phyloP scores from a whole-genome alignment of 2,329 filamentous ascomycete species.

The Neofusicoccum laricinum region DNA sequence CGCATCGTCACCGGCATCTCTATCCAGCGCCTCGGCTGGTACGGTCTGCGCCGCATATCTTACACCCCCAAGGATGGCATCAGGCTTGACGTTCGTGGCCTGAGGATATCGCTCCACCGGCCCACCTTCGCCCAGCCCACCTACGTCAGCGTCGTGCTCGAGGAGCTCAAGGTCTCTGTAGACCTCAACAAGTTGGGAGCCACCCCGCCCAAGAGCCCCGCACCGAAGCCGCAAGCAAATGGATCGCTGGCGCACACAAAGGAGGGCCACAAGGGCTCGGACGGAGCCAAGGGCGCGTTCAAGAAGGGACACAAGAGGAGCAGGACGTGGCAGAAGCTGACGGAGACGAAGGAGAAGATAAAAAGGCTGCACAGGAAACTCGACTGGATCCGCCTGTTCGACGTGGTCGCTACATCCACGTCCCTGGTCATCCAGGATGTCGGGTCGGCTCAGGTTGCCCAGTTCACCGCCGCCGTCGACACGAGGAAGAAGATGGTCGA shows the following conservation, averaged over 20 bases:
- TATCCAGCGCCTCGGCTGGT: slow-evolving; percentile 91
- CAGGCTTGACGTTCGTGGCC: slow-evolving; percentile 81
- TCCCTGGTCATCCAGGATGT: slow-evolving; percentile 75
- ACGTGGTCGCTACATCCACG: slow-evolving; percentile 80
- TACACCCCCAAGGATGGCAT: slow-evolving; percentile 88
- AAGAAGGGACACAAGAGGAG: slow-evolving; percentile 46
- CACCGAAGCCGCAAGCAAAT: not conserved
- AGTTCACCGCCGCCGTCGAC: slow-evolving; percentile 81
- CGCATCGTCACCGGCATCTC: slow-evolving; percentile 92
- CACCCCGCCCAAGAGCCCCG: slow-evolving; percentile 23
- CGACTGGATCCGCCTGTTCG: slow-evolving; percentile 83
- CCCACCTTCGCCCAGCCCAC: slow-evolving; percentile 97
- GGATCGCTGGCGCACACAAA: not conserved
- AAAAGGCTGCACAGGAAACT: slow-evolving; percentile 85
- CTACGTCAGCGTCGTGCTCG: slow-evolving; percentile 87
- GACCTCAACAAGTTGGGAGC: slow-evolving; percentile 65
- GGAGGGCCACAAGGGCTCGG: slow-evolving; percentile 25
- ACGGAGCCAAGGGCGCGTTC: slow-evolving; percentile 28
- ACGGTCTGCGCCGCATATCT: slow-evolving; percentile 84
- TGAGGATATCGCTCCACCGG: slow-evolving; percentile 84
- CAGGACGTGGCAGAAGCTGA: slow-evolving; percentile 78
- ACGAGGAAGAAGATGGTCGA: slow-evolving; percentile 90
- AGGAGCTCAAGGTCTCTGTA: slow-evolving; percentile 79
- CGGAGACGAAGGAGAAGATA: slow-evolving; percentile 74
- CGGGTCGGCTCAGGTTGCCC: slow-evolving; percentile 80